These are phyloP conservation scores for Vachellia pachyceras DNA, from an alignment of 306 rosid genomes.

Conservation along the genomic window DNA sequence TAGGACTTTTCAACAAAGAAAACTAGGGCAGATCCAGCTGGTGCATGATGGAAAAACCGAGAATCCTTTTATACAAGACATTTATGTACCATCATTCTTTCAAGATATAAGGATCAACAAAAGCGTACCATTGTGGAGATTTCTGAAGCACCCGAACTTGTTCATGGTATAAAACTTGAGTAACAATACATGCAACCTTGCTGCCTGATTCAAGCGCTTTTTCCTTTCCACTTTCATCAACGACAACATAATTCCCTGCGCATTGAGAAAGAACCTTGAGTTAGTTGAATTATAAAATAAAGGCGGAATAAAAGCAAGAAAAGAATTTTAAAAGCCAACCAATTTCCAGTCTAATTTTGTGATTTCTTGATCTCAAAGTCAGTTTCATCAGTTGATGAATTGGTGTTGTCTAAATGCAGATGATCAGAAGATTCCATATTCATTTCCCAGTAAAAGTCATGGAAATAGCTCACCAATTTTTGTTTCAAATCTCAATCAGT, in stretches of 20 bases:
- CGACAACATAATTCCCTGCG: slow-evolving; percentile 88
- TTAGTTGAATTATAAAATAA: slow-evolving; percentile 14
- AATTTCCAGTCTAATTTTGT: slow-evolving; percentile 6
- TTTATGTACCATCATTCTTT: not conserved
- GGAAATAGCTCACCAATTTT: not conserved
- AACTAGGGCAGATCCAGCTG: not conserved
- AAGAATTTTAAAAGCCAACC: slow-evolving; percentile 2
- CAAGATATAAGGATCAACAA: not conserved
- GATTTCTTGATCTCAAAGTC: slow-evolving; percentile 15
- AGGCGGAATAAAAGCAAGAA: not conserved
- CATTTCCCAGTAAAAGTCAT: not conserved
- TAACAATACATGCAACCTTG: slow-evolving; percentile 85
- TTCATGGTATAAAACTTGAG: slow-evolving; percentile 75
- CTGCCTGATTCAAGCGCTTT: slow-evolving; percentile 91
- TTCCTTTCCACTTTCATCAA: slow-evolving; percentile 80
- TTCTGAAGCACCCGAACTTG: slow-evolving; percentile 80
- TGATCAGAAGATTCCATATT: not conserved
- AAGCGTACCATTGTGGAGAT: slow-evolving; percentile 71
- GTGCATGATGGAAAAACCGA: not conserved
- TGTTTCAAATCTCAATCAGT: not conserved
- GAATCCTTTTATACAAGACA: not conserved
- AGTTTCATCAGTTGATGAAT: slow-evolving; percentile 1
- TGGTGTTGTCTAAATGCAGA: not conserved
- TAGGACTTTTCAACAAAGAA: not conserved
- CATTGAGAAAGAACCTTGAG: slow-evolving; percentile 23